A percentile compares a stretch with the other conserved stretches of the same genome.
Conservation (phyloP, 306 rosid genomes). For the Cucumis sativus region DNA sequence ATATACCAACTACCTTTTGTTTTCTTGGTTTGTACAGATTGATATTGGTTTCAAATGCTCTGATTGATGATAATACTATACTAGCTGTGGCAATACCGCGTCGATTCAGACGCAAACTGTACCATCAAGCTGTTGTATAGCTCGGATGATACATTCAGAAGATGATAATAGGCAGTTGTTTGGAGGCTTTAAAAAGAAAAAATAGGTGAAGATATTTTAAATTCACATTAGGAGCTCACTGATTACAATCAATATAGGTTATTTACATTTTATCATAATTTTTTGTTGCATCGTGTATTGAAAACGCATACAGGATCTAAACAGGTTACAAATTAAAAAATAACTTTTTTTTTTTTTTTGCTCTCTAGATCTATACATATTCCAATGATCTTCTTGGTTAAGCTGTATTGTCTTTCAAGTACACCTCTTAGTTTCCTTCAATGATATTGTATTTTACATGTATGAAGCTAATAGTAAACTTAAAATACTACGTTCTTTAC, state of each 20-base stretch:
- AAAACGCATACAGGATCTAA: neutral
- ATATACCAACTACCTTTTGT: neutral
- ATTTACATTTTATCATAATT: neutral
- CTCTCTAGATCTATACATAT: neutral
- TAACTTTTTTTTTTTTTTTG: neutral
- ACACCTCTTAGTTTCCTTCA: neutral
- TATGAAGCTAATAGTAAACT: neutral
- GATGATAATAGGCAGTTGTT: neutral
- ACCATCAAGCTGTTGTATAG: neutral
- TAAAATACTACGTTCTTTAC: neutral
- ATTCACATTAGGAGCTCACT: neutral
- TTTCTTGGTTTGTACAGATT: neutral
- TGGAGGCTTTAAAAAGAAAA: neutral
- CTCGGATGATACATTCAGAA: neutral
- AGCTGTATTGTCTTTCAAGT: neutral
- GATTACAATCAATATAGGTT: neutral
- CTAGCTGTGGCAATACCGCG: neutral
- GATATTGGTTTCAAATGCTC: neutral
- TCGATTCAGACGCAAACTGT: neutral
- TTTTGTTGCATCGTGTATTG: neutral
- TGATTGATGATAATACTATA: neutral
- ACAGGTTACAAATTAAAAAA: neutral
- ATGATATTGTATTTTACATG: neutral
- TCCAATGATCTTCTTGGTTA: neutral
- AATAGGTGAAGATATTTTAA: neutral